Evolutionary conservation across 176 grass and related monocot genomes (phyloP), one percentile per base, ranked within the genome.

Genomic region (Calamus simplicifolius): DNA sequence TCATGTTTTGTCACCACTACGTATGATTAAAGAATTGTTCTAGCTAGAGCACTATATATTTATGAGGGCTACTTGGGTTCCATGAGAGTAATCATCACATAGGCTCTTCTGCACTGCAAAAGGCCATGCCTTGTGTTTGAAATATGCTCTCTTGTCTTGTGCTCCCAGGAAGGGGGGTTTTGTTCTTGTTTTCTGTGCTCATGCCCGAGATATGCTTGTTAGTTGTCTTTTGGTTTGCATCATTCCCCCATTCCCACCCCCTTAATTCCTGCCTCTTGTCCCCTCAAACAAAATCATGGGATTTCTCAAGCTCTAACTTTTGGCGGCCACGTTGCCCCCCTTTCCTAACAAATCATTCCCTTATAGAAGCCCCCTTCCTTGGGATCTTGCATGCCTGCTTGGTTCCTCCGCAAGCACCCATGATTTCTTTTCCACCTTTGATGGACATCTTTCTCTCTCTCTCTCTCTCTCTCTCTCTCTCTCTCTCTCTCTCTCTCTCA

Each of bases 201-300:
- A 43, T 43, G 35, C 7, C 7, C 35, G 35, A 43, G 35, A 43
- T 95, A 80, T 89, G 55, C 79, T 81, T 81, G 85, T 76, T 58
- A 73, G 73, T 67, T 95, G 85, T 95, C 90, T 86, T 83, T 77
- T 60, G 52, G 76, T 78, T 60, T 63, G 63, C 73, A 85, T 81
- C 81, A 72, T 75, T 71, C 69, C 82, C 67, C 66, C 78, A 82
- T 95, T 78, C 74, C 70, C 72, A 72, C 79, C 82, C 76, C 85
- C 80, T 79, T 83, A 86, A 86, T 83, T 77, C 76, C 86, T 88
- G 85, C 70, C 74, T 69, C 74, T 60, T 95, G 85, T 89, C 82
- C 73, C 90, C 89, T 85, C 81, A 89, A 89, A 95, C 90, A 95
- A 95, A 78, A 78, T 89, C 85, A 86, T 95, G 74, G 85, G 80